A percentile compares a stretch with the other conserved stretches of the same genome.
Evolutionary conservation across 495 filamentous ascomycete genomes (phyloP).

Genomic region (Bacidia gigantensis): DNA sequence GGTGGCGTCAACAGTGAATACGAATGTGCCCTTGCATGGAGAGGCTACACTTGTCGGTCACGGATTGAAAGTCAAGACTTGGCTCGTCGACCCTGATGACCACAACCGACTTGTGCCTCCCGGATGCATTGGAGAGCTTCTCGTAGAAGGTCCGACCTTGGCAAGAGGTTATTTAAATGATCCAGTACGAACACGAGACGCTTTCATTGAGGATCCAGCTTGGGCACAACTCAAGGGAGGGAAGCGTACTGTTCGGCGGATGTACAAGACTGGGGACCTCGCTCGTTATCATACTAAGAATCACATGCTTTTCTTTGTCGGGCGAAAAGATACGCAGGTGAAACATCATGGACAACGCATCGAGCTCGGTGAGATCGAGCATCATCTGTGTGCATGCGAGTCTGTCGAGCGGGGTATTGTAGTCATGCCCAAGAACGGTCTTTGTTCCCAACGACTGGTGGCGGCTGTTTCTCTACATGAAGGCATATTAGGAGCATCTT

Average conservation of each 20-base stretch:
- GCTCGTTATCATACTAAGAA: constrained; percentile 46
- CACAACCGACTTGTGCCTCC: constrained; percentile 25
- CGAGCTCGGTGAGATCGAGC: constrained; percentile 52
- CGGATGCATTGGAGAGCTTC: constrained; percentile 27
- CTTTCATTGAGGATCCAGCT: constrained; percentile 31
- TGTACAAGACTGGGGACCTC: constrained; percentile 59
- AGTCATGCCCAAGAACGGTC: constrained; percentile 29
- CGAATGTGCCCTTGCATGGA: constrained; percentile 22
- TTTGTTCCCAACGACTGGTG: constrained; percentile 28
- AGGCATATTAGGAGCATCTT: background rate
- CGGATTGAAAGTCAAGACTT: constrained; percentile 15
- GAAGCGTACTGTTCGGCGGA: constrained; percentile 24
- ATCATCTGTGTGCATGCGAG: constrained; percentile 25
- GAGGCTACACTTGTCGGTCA: constrained; percentile 27
- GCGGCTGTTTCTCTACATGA: constrained; percentile 21
- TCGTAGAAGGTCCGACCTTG: constrained; percentile 27
- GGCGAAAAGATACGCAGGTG: constrained; percentile 52
- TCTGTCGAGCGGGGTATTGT: constrained; percentile 34
- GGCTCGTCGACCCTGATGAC: constrained; percentile 25
- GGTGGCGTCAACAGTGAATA: constrained; percentile 28
- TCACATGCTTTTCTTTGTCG: constrained; percentile 44
- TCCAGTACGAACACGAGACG: constrained; percentile 26
- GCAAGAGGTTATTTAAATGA: constrained; percentile 28
- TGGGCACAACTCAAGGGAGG: constrained; percentile 24
- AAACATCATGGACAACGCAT: constrained; percentile 55